A percentile compares a stretch with the other conserved stretches of the same genome.
These are phyloP conservation scores for Lagenidium giganteum DNA, from an alignment of 352 stramenopile species.

Conservation along the genomic window DNA sequence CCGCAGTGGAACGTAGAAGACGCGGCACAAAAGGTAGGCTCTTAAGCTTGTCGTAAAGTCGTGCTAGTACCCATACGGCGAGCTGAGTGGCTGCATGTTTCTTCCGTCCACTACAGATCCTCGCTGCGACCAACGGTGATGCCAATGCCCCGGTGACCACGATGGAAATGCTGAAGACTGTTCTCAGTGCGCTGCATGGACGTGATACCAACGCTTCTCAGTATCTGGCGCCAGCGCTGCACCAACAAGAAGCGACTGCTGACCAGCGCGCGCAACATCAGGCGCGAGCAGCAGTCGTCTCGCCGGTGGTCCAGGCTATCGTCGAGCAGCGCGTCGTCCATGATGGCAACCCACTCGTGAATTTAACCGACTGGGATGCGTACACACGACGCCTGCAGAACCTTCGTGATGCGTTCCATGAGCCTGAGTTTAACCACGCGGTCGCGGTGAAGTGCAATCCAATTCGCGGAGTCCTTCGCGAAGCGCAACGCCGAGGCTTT, in stretches of 20 bases:
- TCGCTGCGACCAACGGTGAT: no score
- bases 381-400: slow-evolving; percentile 57
- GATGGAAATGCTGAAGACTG: not conserved
- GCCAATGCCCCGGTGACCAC: no score
- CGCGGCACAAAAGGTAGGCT: no score
- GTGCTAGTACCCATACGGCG: no score
- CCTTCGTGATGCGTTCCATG: slow-evolving; percentile 40
- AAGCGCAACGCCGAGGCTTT: slow-evolving; percentile 40
- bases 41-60: no score
- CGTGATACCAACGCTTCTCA: not conserved
- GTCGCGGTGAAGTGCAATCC: slow-evolving; percentile 82
- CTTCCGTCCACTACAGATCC: no score
- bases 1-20: no score
- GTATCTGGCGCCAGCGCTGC: slow-evolving; percentile 47
- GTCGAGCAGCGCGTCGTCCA: slow-evolving; percentile 42
- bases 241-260: slow-evolving; percentile 31
- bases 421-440: slow-evolving; percentile 68
- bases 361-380: slow-evolving; percentile 63
- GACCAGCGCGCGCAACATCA: slow-evolving; percentile 21
- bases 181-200: not conserved
- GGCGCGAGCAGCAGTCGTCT: slow-evolving; percentile 23
- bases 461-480: slow-evolving; percentile 51
- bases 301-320: slow-evolving; percentile 40
- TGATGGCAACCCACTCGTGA: slow-evolving; percentile 50
- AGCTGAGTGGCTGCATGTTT: no score